Evolutionary conservation across 129 eudicot genomes (phyloP).

Genomic region (Escallonia herrerae): DNA sequence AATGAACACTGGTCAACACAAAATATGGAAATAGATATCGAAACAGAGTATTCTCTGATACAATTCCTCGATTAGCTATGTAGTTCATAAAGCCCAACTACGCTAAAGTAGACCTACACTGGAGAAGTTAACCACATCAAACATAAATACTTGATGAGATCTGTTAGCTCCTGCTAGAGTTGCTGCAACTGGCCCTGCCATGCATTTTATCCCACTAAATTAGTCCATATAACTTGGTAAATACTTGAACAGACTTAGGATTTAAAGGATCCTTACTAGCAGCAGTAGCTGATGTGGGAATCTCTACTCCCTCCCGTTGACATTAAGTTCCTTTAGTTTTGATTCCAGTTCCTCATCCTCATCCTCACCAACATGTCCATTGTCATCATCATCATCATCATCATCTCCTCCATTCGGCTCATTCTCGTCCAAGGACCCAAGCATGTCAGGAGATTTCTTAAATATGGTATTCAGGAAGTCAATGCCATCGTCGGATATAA

Average conservation of each 20-base stretch:
- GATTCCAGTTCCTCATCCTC: constrained; percentile 32
- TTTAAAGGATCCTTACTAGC: too few species aligned
- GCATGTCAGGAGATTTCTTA: constrained; percentile 41
- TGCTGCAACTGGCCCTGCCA: neutral
- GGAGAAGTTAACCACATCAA: neutral
- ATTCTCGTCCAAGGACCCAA: constrained; percentile 72
- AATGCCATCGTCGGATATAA: constrained; percentile 56
- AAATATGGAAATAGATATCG: neutral
- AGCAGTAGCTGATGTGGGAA: neutral
- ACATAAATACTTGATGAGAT: neutral
- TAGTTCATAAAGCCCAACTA: neutral
- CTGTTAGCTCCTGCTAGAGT: constrained; percentile 1
- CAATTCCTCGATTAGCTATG: neutral
- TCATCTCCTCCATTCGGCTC: constrained; percentile 52
- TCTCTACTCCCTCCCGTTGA: constrained; percentile 25
- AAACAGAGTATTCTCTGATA: neutral
- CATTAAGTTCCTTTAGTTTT: constrained; percentile 37
- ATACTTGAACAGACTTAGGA: too few species aligned
- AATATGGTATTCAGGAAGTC: constrained; percentile 52
- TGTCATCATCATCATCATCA: constrained; percentile 19
- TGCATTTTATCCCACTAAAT: too few species aligned
- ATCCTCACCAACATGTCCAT: constrained; percentile 7
- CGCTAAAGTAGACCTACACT: neutral
- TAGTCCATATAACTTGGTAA: too few species aligned
- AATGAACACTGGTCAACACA: too few species aligned